Percentiles rank a stretch among this genome's conserved stretches.
These are phyloP conservation scores for Diospyros lotus DNA, from an alignment of 148 eudicot genomes.

Conservation along the genomic window DNA sequence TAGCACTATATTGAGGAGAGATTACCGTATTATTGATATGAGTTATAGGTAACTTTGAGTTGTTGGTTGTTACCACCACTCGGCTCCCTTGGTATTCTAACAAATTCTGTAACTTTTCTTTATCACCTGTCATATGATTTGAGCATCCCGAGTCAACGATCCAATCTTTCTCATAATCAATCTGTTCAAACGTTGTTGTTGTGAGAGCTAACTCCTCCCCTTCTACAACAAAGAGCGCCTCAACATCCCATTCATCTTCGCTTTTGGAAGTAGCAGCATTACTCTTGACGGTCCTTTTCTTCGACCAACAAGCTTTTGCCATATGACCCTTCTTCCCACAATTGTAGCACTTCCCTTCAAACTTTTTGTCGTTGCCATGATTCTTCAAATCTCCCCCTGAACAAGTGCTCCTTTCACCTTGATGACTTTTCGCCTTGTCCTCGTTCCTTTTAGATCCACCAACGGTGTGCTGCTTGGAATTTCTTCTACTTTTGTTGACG, in stretches of 20 bases:
- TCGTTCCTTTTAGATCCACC: no score
- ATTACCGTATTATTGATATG: no score
- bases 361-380: not conserved
- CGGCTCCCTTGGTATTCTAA: no score
- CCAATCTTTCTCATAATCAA: no score
- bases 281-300: not conserved
- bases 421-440: no score
- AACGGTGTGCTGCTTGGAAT: no score
- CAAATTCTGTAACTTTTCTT: no score
- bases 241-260: conserved; percentile 8
- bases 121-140: not conserved
- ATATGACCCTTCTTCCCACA: not conserved
- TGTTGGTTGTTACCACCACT: no score
- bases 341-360: not conserved
- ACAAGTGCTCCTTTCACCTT: no score
- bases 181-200: not conserved
- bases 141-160: not conserved
- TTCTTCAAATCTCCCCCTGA: not conserved
- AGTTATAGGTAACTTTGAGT: no score
- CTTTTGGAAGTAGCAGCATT: conserved; percentile 8
- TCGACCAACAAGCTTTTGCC: not conserved
- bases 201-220: not conserved
- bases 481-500: no score
- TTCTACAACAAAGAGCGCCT: not conserved
- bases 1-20: no score